Conservation (phyloP, 148 eudicot species). For the Gaultheria prostrata region DNA sequence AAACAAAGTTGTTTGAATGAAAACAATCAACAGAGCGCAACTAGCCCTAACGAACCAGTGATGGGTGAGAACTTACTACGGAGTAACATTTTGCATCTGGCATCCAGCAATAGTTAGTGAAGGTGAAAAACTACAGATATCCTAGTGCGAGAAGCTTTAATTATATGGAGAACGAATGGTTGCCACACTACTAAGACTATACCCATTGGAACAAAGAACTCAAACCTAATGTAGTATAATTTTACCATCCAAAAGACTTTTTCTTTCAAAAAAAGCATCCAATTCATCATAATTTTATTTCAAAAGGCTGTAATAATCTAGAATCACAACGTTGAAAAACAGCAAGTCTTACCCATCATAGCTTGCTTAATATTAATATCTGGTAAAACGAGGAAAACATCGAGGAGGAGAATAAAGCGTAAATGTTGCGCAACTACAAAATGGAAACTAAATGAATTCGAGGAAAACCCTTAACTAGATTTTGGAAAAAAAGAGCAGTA, state of each 20-base stretch:
- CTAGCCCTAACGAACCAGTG: background rate
- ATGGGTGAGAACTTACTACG: background rate
- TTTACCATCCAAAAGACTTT: no score
- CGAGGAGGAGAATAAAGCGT: background rate
- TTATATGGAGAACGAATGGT: background rate
- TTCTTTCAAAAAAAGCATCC: background rate
- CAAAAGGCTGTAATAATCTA: background rate
- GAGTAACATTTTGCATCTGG: background rate
- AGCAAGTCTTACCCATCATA: background rate
- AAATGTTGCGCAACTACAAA: background rate
- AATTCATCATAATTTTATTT: background rate
- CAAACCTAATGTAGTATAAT: no score
- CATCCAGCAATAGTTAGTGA: background rate
- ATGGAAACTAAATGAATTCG: background rate
- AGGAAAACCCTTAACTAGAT: background rate
- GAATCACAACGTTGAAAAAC: background rate
- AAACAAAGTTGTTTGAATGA: background rate
- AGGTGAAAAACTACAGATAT: background rate
- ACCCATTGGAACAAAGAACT: background rate
- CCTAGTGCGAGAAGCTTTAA: background rate
- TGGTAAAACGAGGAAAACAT: conserved; percentile 1
- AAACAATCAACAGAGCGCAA: background rate
- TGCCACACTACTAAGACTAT: background rate
- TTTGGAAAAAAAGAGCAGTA: background rate
- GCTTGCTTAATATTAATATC: background rate